These are phyloP conservation scores for Cadophora sp. DNA, from an alignment of 2,329 filamentous ascomycete species.

Conservation along the genomic window DNA sequence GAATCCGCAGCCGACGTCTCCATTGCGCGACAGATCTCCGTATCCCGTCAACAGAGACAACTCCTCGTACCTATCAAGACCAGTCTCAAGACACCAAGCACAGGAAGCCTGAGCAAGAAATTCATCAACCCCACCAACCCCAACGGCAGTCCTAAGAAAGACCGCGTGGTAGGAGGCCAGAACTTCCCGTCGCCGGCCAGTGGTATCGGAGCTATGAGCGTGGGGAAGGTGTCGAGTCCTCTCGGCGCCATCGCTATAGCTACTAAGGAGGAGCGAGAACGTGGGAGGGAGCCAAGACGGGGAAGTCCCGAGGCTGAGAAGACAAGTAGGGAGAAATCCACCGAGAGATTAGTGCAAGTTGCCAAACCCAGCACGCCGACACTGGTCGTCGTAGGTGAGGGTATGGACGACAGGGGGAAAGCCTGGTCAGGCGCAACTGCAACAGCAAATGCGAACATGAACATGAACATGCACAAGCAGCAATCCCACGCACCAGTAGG, in stretches of 20 bases:
- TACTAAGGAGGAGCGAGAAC: conserved; percentile 29
- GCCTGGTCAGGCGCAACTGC: conserved; percentile 30
- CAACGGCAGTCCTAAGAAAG: conserved; percentile 15
- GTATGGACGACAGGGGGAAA: conserved; percentile 23
- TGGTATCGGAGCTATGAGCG: conserved; percentile 10
- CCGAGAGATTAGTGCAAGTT: conserved; percentile 31
- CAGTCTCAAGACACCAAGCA: conserved; percentile 28
- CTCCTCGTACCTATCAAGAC: conserved; percentile 61
- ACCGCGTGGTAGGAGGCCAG: conserved; percentile 8
- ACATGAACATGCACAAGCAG: neutral
- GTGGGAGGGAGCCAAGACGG: conserved; percentile 4
- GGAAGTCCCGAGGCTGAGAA: neutral
- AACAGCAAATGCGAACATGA: conserved; percentile 36
- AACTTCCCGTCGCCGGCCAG: conserved; percentile 28
- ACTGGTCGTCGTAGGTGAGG: conserved; percentile 37
- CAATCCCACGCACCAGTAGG: conserved; percentile 20
- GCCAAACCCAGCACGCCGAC: conserved; percentile 40
- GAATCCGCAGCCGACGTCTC: conserved; percentile 68
- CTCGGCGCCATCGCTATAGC: conserved; percentile 33
- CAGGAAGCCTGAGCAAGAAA: conserved; percentile 8
- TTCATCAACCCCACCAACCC: neutral
- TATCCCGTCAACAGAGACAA: conserved; percentile 66
- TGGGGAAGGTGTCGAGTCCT: conserved; percentile 30
- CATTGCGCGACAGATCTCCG: conserved; percentile 71
- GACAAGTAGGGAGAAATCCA: conserved; percentile 18